Percentiles rank a stretch among this genome's conserved stretches.
Evolutionary conservation across 2,329 filamentous ascomycete species (phyloP).

Genomic region (Arthrinium puccinioides): DNA sequence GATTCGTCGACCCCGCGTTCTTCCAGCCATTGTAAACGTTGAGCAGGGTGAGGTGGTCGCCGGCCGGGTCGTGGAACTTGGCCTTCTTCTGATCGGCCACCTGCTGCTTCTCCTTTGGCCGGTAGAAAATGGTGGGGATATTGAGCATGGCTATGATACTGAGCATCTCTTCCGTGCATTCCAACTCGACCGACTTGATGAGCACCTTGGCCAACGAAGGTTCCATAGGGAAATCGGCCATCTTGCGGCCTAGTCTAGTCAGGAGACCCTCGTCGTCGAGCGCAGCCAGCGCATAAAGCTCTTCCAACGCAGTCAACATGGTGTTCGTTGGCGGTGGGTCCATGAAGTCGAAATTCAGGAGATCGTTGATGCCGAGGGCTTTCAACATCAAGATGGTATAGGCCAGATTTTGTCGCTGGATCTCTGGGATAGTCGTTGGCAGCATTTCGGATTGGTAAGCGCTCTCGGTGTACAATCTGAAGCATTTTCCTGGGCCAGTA

Average conservation of each 20-base stretch:
- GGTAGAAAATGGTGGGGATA: constrained; percentile 81
- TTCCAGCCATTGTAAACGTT: constrained; percentile 99
- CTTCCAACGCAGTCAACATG: constrained; percentile 92
- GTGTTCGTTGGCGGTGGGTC: constrained; percentile 96
- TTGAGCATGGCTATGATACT: constrained; percentile 94
- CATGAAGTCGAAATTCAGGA: constrained; percentile 98
- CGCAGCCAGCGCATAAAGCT: constrained; percentile 85
- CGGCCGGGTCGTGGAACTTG: constrained; percentile 92
- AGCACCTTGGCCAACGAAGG: constrained; percentile 85
- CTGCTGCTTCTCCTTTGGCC: constrained; percentile 93
- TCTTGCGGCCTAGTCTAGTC: constrained; percentile 86
- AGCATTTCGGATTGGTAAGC: constrained; percentile 97
- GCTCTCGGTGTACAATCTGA: constrained; percentile 88
- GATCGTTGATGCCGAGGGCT: constrained; percentile 97
- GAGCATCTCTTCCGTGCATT: constrained; percentile 89
- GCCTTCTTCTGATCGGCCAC: constrained; percentile 96
- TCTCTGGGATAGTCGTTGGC: constrained; percentile 91
- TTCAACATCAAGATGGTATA: constrained; percentile 96
- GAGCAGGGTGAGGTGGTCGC: constrained; percentile 88
- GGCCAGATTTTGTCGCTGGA: constrained; percentile 88
- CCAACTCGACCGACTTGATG: constrained; percentile 78
- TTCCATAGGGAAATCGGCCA: constrained; percentile 99
- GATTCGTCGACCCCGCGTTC: constrained; percentile 67
- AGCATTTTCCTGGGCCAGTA: constrained; percentile 93
- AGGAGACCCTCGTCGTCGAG: constrained; percentile 92